Evolutionary conservation across 768 basidiomycete genomes (phyloP).

Genomic region (Termitomyces sp.): DNA sequence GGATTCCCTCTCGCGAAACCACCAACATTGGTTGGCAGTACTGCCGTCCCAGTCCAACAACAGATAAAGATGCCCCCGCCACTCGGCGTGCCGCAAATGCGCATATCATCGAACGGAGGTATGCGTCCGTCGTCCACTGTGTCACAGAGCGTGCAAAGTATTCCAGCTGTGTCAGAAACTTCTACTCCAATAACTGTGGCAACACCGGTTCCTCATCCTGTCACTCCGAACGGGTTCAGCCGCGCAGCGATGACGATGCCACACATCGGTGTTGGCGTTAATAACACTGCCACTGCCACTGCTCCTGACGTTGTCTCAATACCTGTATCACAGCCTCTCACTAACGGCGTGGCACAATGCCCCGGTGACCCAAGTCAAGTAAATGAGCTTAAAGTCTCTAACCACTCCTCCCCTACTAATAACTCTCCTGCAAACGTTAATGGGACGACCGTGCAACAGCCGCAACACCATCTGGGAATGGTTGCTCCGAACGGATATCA

Average conservation of each 20-base stretch:
- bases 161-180: slow-evolving; percentile 13
- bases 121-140: slow-evolving; percentile 43
- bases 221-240: slow-evolving; percentile 31
- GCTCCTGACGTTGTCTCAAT: slow-evolving; percentile 21
- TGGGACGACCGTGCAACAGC: slow-evolving; percentile 29
- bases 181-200: slow-evolving; percentile 21
- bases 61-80: slow-evolving; percentile 63
- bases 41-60: slow-evolving; percentile 53
- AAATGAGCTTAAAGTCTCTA: slow-evolving; percentile 19
- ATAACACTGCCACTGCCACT: not conserved
- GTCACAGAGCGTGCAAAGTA: slow-evolving; percentile 14
- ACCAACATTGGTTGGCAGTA: slow-evolving; percentile 28
- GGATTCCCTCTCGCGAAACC: slow-evolving; percentile 6
- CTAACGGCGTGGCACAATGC: slow-evolving; percentile 25
- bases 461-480: slow-evolving; percentile 11
- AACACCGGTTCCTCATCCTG: slow-evolving; percentile 27
- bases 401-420: not conserved
- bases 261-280: slow-evolving; percentile 21
- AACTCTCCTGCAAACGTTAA: slow-evolving; percentile 5
- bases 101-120: slow-evolving; percentile 54
- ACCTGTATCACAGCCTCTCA: slow-evolving; percentile 19
- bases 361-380: slow-evolving; percentile 14
- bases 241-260: slow-evolving; percentile 41
- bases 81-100: slow-evolving; percentile 46
- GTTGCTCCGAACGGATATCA: slow-evolving; percentile 42